These are phyloP conservation scores for Diplotaxis tenuifolia DNA, from an alignment of 345 rosid genomes.

Conservation along the genomic window DNA sequence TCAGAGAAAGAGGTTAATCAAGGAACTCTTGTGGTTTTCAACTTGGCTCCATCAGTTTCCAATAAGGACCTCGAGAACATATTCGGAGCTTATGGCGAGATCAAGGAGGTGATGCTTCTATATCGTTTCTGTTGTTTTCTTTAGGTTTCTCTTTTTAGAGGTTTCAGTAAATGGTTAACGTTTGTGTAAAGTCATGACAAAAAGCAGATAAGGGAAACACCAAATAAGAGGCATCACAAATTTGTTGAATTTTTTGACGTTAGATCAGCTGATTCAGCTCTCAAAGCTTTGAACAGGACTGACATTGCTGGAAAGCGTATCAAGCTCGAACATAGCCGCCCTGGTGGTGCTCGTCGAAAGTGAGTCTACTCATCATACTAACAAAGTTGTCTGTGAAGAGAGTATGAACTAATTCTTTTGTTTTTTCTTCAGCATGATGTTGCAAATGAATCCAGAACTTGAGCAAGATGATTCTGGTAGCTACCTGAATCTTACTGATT, in stretches of 20 bases:
- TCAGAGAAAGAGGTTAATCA: slow-evolving; percentile 80
- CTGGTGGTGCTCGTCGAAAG: slow-evolving; percentile 79
- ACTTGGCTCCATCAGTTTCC: slow-evolving; percentile 75
- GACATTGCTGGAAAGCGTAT: slow-evolving; percentile 85
- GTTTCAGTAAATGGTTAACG: slow-evolving; percentile 17
- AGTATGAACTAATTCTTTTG: neutral
- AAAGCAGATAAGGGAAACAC: slow-evolving; percentile 76
- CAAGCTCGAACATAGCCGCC: slow-evolving; percentile 85
- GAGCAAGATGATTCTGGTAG: slow-evolving; percentile 60
- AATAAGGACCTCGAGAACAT: slow-evolving; percentile 67
- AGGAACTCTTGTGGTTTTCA: slow-evolving; percentile 77
- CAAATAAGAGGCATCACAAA: slow-evolving; percentile 81
- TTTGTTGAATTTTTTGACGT: slow-evolving; percentile 82
- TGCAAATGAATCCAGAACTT: slow-evolving; percentile 58
- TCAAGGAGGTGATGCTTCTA: slow-evolving; percentile 60
- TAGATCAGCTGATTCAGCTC: slow-evolving; percentile 77
- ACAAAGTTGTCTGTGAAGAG: neutral
- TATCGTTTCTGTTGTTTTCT: neutral
- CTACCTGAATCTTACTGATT: slow-evolving; percentile 50
- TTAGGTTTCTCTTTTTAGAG: neutral
- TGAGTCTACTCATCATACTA: slow-evolving; percentile 25
- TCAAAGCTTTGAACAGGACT: slow-evolving; percentile 64
- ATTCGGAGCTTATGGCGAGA: slow-evolving; percentile 71
- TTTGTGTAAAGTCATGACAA: slow-evolving; percentile 32
- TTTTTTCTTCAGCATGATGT: slow-evolving; percentile 49